Conservation (phyloP, 805 yeast species). For the Saccharomycopsis synnaedendra region DNA sequence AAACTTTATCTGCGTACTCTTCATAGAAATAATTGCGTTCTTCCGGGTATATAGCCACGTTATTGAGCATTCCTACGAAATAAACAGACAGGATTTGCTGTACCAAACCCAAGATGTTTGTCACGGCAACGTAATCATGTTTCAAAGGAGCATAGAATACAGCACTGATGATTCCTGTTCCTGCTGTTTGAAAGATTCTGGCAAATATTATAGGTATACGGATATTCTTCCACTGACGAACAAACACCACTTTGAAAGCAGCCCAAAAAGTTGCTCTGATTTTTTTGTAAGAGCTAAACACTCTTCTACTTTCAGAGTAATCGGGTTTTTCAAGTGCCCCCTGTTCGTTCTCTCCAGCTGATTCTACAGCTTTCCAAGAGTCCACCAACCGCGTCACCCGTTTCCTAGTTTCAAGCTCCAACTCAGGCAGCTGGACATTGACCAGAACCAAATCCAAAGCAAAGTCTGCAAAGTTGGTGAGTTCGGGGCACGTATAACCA, state of each 20-base stretch:
- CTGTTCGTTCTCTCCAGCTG: neutral
- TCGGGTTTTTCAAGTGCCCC: neutral
- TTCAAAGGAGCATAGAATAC: slow-evolving; percentile 55
- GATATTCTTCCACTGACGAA: slow-evolving; percentile 33
- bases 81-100: slow-evolving; percentile 66
- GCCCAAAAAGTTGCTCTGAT: slow-evolving; percentile 15
- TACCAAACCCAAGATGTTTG: slow-evolving; percentile 60
- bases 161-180: slow-evolving; percentile 53
- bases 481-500: slow-evolving; percentile 47
- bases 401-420: slow-evolving; percentile 29
- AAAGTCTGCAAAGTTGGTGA: slow-evolving; percentile 64
- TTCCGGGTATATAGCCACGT: slow-evolving; percentile 61
- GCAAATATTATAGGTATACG: slow-evolving; percentile 46
- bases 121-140: slow-evolving; percentile 37
- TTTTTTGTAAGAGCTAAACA: slow-evolving; percentile 17
- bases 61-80: slow-evolving; percentile 71
- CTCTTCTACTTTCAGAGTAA: neutral
- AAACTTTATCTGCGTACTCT: slow-evolving; percentile 64
- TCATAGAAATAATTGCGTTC: slow-evolving; percentile 70
- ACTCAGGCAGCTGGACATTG: slow-evolving; percentile 31
- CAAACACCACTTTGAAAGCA: slow-evolving; percentile 13
- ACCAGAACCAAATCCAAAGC: slow-evolving; percentile 61
- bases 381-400: slow-evolving; percentile 30
- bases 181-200: slow-evolving; percentile 51
- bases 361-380: slow-evolving; percentile 24